Evolutionary conservation across 1,139 yeast species (phyloP).

Genomic region (Insectozyma bohioensis): DNA sequence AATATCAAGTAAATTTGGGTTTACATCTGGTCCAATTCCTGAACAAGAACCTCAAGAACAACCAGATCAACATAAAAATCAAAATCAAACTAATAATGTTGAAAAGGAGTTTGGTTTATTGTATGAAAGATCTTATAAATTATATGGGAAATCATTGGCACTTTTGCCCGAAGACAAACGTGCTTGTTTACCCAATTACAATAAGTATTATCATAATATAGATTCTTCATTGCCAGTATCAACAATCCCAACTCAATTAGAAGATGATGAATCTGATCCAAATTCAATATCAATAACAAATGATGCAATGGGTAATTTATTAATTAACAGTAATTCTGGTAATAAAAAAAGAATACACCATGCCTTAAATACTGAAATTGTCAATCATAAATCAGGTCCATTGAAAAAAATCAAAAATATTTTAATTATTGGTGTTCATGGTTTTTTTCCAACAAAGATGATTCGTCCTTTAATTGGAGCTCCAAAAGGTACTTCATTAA

Average conservation of each 20-base stretch:
- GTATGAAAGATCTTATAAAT: constrained; percentile 39
- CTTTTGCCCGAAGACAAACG: constrained; percentile 38
- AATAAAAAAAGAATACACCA: constrained; percentile 11
- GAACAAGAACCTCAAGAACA: constrained; percentile 11
- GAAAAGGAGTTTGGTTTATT: constrained; percentile 38
- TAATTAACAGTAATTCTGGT: constrained; percentile 30
- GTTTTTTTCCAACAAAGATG: constrained; percentile 87
- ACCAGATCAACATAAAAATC: too few relatives aligned
- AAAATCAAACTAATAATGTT: constrained; percentile 20
- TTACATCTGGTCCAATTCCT: constrained; percentile 31
- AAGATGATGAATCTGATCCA: constrained; percentile 31
- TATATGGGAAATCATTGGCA: constrained; percentile 42
- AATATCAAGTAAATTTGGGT: constrained; percentile 39
- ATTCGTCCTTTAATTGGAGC: constrained; percentile 85
- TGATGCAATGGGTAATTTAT: constrained; percentile 46
- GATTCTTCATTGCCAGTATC: not conserved
- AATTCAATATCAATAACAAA: constrained; percentile 40
- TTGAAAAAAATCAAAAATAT: constrained; percentile 48
- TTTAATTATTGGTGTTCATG: constrained; percentile 90
- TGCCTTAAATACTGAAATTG: constrained; percentile 23
- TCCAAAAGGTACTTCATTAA: constrained; percentile 89
- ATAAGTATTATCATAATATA: constrained; percentile 24
- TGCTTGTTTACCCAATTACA: constrained; percentile 46
- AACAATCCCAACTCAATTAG: constrained; percentile 23
- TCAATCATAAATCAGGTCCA: constrained; percentile 32